Conservation (phyloP, 2,329 filamentous ascomycete species). For the Dactylonectria macrodidyma region DNA sequence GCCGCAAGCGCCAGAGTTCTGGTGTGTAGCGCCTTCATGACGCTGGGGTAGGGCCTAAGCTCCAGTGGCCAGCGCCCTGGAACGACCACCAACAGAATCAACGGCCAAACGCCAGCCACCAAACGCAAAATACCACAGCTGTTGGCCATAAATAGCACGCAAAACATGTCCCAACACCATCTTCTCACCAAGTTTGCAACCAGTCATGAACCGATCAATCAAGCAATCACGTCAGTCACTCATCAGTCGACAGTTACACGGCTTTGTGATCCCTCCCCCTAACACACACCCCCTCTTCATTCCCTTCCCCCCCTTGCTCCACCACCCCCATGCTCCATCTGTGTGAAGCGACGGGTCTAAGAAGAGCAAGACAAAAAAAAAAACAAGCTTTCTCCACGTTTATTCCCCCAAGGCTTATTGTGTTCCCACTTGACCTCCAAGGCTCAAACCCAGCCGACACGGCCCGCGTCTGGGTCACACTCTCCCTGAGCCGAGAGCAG, state of each 20-base stretch:
- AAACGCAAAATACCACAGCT: background rate
- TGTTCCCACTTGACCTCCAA: background rate
- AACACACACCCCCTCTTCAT: too few species aligned
- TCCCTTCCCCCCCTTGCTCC: too few species aligned
- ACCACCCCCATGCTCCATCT: background rate
- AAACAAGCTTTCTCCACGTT: conserved; percentile 37
- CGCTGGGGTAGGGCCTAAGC: too few species aligned
- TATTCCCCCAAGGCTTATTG: conserved; percentile 12
- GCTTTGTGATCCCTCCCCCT: too few species aligned
- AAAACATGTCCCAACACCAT: background rate
- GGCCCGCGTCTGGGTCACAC: background rate
- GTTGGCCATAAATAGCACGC: background rate
- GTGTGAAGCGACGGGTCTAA: too few species aligned
- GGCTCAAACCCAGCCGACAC: background rate
- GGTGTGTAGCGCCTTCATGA: too few species aligned
- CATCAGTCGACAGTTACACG: too few species aligned
- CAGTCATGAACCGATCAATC: too few species aligned
- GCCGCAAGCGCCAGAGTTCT: too few species aligned
- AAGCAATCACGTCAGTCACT: too few species aligned
- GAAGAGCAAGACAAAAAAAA: conserved; percentile 10
- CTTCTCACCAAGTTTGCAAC: too few species aligned
- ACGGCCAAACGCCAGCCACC: background rate
- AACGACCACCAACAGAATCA: background rate
- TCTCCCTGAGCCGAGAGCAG: background rate
- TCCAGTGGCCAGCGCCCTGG: too few species aligned